Base-by-base conservation (phyloP, 768 basidiomycete species). In the Suillus subalutaceus region DNA sequence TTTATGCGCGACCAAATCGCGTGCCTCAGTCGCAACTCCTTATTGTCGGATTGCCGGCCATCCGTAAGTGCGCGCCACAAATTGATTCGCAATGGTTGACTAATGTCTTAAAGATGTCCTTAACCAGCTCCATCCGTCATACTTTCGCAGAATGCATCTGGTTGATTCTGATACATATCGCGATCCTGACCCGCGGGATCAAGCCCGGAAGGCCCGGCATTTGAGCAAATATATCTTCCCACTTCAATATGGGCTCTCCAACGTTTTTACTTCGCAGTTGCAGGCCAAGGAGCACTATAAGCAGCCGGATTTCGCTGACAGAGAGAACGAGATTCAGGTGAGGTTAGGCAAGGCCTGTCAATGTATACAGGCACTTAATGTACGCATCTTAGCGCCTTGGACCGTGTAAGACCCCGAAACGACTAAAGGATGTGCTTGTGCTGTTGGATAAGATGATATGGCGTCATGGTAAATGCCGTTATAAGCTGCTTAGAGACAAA, bases 151-250 rank as follows among this genome's bases (percentile, higher is more conserved):
- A 35, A 68, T 73, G 16, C 75, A 66, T 23, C 62, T 65, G 18
- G 64, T 48, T 5, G 64, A 74, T 55, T 74, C 74, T 48, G 73
- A 68, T 4, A 66, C 66, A 4, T 81, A 79, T 64, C 70, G 77
- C 2, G 84, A 86, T 41, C 83, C 82, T 1, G 85, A 87, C 67
- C 78, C 80, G 32, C 79, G 78, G 10, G 72, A 79, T 66, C 84
- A 85, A 69, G 81, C 79, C 53, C 81, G 82, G 46, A 75, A 86
- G 46, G 84, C 85, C 0, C 83, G 90, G 48, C 88, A 88, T 68
- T 77, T 94, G 1, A 83, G 90, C 41, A 96, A 95, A 78, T 90
- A 94, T 71, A 80, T 99, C 2, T 97, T 99, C 71, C 89, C 95
- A 10, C 83, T 89, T 48, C 92, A 95, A 70, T 94, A 89, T 71